Evolutionary conservation across 305 asterid species (phyloP), one percentile per base, ranked within the genome.

Genomic region (Rubia peregrina): DNA sequence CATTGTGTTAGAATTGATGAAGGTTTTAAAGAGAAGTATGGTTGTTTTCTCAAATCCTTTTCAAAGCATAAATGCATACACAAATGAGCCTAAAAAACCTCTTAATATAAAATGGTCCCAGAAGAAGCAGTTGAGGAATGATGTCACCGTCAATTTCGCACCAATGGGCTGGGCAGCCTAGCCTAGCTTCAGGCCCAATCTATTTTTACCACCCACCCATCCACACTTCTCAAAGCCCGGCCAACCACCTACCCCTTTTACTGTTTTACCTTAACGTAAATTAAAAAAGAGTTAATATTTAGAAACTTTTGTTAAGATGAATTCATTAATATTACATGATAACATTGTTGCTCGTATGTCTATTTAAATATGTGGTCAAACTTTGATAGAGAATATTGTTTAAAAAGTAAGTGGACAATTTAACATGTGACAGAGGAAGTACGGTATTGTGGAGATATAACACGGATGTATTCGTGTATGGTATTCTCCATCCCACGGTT

Each of bases 81-180:
- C 72, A 51, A 51, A 72, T 49, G 51, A n/a, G 5, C 33, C 66
- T 30, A 22, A 38, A 38, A 62, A 13, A 3, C 43, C 14, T 70
- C 55, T 51, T 73, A 38, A 73, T 65, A 61, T 61, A 73, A 76
- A 16, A 61, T 70, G 83, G 80, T 76, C 81, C 83, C 79, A 22
- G 8, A 61, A 44, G 63, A 51, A 16, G 21, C 68, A 53, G 80
- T 72, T 79, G 82, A 48, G 68, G 63, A 19, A 40, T 16, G 67
- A 67, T 26, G 81, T 74, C 68, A 48, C 75, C 21, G 17, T 74
- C 79, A 77, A 67, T 42, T 61, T 36, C 55, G 67, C 69, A 71
- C 79, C 48, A 55, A 71, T 71, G 81, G 81, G 77, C 79, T 77
- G 62, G 42, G 72, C 6, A 53, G 64, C 77, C 63, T 61, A 40